Evolutionary conservation across 495 filamentous ascomycete species (phyloP), one percentile per base, ranked within the genome.

Genomic region (Podospora comata): DNA sequence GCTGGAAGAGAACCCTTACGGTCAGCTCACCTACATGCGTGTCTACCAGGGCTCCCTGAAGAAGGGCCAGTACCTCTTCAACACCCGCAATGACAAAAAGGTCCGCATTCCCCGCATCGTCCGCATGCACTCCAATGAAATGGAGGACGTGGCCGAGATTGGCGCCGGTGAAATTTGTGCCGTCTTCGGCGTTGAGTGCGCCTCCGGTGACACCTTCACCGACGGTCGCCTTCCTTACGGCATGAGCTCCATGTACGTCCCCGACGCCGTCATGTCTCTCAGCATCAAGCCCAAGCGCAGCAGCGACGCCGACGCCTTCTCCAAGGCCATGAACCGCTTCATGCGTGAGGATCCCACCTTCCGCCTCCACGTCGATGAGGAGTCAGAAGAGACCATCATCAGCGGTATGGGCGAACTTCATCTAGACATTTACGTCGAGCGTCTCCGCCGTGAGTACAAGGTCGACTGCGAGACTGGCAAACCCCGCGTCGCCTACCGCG

Each of bases 201-300:
- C 96, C 23, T 97, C 94, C 44, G 96, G 96, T 72, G 96, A 99
- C 75, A 97, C 94, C 30, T 99, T 99, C 84, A 97, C 96, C 18
- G 96, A 99, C 75, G 96, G 96, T 64, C 83, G 86, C 56, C 81
- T 98, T n/a, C 92, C 90, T 59, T 99, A 97, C 82, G 90, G 87
- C 69, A 97, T 99, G 94, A 92, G 93, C 30, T 95, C 93, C 71
- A 99, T 99, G 96, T 98, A 91, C 79, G 96, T 99, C 61, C 96
- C 96, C 13, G 96, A 99, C 78, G 92, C 96, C 44, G 96, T 99
- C 80, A 97, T 99, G 74, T 97, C 93, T 13, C 89, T 98, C 61
- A 96, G 92, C 62, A 97, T 99, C 84, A 94, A 93, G 79, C 95
- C 96, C 60, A 98, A 98, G 83, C 88, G 92, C 75, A 93, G 85